Percentiles rank a stretch among this genome's conserved stretches.
Conservation (phyloP, 2,329 filamentous ascomycete genomes). For the Aspergillus oerlinghausenensis region DNA sequence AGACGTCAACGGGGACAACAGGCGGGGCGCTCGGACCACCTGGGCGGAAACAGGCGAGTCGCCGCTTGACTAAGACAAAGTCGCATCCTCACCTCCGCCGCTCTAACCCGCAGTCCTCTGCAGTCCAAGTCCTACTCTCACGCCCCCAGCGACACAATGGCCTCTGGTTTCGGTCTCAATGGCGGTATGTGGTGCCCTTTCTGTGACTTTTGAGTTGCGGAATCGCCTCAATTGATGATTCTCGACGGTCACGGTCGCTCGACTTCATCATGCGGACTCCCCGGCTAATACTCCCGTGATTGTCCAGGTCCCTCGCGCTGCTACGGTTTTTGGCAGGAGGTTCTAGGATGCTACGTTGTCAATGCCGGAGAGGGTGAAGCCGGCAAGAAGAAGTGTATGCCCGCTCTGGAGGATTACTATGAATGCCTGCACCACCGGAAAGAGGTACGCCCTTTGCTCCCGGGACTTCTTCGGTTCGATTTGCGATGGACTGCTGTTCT, state of each 20-base stretch:
- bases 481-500: neutral
- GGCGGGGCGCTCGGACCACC: conserved; percentile 26
- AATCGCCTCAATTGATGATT: conserved; percentile 6
- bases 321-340: conserved; percentile 99
- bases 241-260: conserved; percentile 9
- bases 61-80: conserved; percentile 21
- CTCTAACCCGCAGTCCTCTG: conserved; percentile 20
- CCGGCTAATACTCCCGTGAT: conserved; percentile 20
- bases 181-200: conserved; percentile 40
- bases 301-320: conserved; percentile 67
- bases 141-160: conserved; percentile 36
- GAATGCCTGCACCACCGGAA: conserved; percentile 99
- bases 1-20: conserved; percentile 17
- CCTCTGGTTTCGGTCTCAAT: conserved; percentile 52
- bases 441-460: conserved; percentile 61
- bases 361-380: conserved; percentile 77
- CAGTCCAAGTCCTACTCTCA: conserved; percentile 15
- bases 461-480: neutral
- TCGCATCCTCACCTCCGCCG: conserved; percentile 27
- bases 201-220: neutral
- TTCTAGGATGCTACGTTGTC: conserved; percentile 95
- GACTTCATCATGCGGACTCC: conserved; percentile 8
- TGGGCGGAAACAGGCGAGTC: conserved; percentile 18
- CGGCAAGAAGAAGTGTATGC: conserved; percentile 82
- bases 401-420: conserved; percentile 91